Evolutionary conservation across 352 stramenopile genomes (phyloP).

Genomic region (Elongisporangium prolatum): DNA sequence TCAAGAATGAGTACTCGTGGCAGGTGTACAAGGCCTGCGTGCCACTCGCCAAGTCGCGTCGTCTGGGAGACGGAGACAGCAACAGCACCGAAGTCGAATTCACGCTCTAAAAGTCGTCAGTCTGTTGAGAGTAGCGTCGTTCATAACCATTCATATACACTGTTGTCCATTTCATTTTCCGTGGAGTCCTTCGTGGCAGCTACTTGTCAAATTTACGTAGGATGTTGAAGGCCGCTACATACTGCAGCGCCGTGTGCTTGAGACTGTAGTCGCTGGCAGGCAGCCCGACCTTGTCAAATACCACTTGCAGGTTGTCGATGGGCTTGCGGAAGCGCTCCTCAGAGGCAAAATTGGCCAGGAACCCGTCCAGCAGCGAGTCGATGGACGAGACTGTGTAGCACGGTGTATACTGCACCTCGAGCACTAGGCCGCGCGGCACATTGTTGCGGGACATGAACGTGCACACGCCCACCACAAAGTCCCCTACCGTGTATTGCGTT

Average conservation of each 20-base stretch:
- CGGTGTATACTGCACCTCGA: slow-evolving; percentile 83
- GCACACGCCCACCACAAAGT: slow-evolving; percentile 83
- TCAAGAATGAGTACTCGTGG: slow-evolving; percentile 48
- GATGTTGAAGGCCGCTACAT: slow-evolving; percentile 85
- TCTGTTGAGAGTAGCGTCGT: no score
- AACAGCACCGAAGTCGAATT: no score
- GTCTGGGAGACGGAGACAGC: no score
- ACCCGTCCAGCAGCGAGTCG: slow-evolving; percentile 83
- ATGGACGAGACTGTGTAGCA: slow-evolving; percentile 72
- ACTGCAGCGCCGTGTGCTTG: slow-evolving; percentile 86
- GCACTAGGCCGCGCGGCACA: slow-evolving; percentile 65
- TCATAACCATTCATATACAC: no score
- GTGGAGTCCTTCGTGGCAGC: no score
- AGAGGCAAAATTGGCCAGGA: slow-evolving; percentile 62
- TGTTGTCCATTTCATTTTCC: slow-evolving; percentile 1
- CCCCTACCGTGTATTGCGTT: slow-evolving; percentile 75
- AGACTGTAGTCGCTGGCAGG: slow-evolving; percentile 70
- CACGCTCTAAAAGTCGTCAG: no score
- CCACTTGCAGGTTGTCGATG: slow-evolving; percentile 48
- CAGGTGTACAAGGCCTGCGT: slow-evolving; percentile 56
- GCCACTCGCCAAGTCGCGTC: slow-evolving; percentile 12
- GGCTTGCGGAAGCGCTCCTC: slow-evolving; percentile 72
- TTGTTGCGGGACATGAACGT: slow-evolving; percentile 87
- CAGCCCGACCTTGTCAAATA: slow-evolving; percentile 79
- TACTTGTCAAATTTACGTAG: slow-evolving; percentile 80